Evolutionary conservation across 2,329 filamentous ascomycete species (phyloP).

Genomic region (Clathrospora elynae): DNA sequence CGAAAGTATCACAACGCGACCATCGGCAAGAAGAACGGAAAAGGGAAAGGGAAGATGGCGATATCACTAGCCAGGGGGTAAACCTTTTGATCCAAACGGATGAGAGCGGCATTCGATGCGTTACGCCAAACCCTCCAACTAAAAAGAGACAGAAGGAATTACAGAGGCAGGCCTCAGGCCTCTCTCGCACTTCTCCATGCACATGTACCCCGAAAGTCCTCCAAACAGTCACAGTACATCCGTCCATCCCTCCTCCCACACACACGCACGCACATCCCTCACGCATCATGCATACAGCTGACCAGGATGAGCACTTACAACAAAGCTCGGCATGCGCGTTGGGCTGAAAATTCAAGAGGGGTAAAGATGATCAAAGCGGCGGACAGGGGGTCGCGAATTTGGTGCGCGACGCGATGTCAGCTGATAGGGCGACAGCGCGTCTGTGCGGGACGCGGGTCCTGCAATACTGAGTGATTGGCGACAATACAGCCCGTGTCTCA

Average conservation of each 20-base stretch:
- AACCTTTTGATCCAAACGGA: background rate
- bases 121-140: too few relatives aligned
- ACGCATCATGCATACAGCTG: too few relatives aligned
- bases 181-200: too few relatives aligned
- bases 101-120: background rate
- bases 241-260: too few relatives aligned
- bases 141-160: too few relatives aligned
- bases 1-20: too few relatives aligned
- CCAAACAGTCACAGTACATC: too few relatives aligned
- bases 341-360: background rate
- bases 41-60: background rate
- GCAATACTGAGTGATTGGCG: constrained; percentile 11
- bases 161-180: too few relatives aligned
- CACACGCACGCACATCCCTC: too few relatives aligned
- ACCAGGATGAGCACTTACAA: too few relatives aligned
- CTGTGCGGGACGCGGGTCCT: constrained; percentile 21
- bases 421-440: constrained; percentile 38
- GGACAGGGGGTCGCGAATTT: constrained; percentile 7
- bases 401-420: constrained; percentile 47
- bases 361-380: constrained; percentile 8
- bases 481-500: constrained; percentile 6
- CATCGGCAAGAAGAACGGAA: constrained; percentile 2
- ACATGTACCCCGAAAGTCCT: too few relatives aligned
- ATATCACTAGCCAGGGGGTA: too few relatives aligned
- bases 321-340: background rate